Base-by-base conservation (phyloP, 208 protist genomes). In the Crithidia bombi region DNA sequence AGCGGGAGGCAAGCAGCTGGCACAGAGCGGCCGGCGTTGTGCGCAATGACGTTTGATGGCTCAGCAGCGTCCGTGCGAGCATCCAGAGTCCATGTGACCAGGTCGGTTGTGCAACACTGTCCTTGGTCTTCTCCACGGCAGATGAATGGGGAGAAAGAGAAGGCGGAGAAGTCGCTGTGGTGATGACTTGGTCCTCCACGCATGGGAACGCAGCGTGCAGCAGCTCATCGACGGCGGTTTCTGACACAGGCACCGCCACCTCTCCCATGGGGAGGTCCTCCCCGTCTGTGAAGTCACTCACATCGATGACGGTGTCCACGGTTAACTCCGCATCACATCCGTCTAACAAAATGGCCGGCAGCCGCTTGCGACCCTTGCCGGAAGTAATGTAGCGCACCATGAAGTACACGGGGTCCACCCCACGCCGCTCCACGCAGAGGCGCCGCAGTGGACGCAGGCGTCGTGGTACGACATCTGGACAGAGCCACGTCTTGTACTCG, bases 401-500 rank as follows among this genome's bases (percentile, higher is more conserved):
- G 50, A 87, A 81, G 72, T 81, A 87, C 21, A 76, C 33, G 5
- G 78, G 78, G 65, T 87, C 81, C 23, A 87, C 78, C 0, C 81
- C 81, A 21, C 74, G 36, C 19, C 81, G 70, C 43, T 55, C 30
- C 39, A 79, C 54, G 55, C 69, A 85, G 21, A 82, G 61, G 1
- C 50, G 43, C 1, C 78, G 72, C 56, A 88, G 57, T 5, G 66
- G 67, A 3, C 61, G 68, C 36, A 81, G 51, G 26, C 58, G 71
- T 15, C 55, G 57, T 30, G 23, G 21, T 9, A 47, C 57, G n/a
- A 33, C 50, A 52, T 32, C 49, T 5, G 59, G 44, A 19, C 68
- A 23, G 6, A 80, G 63, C 75, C 79, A 84, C 28, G 71, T 38
- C 14, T 38, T 46, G 30, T 69, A 65, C 56, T 82, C 78, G 7